Evolutionary conservation across 306 rosid genomes (phyloP), one percentile per base, ranked within the genome.

Genomic region (Glycine latifolia): DNA sequence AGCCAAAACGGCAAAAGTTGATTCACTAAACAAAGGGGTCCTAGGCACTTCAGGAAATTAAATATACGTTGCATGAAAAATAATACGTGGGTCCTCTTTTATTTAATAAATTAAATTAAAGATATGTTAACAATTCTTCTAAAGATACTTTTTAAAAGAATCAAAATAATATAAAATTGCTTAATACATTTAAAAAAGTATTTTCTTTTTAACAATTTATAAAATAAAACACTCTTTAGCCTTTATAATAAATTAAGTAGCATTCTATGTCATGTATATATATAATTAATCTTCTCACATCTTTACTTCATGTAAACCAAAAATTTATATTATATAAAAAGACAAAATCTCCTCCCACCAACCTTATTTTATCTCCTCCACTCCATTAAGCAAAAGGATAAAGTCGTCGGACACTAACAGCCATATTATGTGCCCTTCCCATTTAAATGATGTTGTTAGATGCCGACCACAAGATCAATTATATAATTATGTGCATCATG

Each of bases 1-100:
- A 73, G 8, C 39, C 59, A 54, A 81, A 66, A 74, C 79, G 79
- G 65, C 70, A 74, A 74, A 73, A 41, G 52, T 31, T 3, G 39
- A 73, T 26, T 52, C 84, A 84, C 66, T 58, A 80, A 46, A 67
- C 65, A 81, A 37, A 63, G 86, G 89, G 86, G 15, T 26, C 77
- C 48, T 17, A 20, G 56, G 44, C 65, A 71, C 67, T 54, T 7
- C 44, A 44, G 8, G 46, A 60, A 79, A 73, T 76, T 86, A 86
- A 79, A 73, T 80, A 26, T 26, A 77, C 81, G 79, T 69, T 86
- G 88, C 90, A 77, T 84, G 89, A 75, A 84, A 74, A 33, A 82
- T 41, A 68, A 69, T 53, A 47, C 2, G 80, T 84, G 78, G 31
- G 85, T 43, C 79, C 53, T 1, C n/a, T 31, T 12, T 5, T 8